Conservation (phyloP, 2,329 filamentous ascomycete genomes). For the Furcasterigmium sp. region DNA sequence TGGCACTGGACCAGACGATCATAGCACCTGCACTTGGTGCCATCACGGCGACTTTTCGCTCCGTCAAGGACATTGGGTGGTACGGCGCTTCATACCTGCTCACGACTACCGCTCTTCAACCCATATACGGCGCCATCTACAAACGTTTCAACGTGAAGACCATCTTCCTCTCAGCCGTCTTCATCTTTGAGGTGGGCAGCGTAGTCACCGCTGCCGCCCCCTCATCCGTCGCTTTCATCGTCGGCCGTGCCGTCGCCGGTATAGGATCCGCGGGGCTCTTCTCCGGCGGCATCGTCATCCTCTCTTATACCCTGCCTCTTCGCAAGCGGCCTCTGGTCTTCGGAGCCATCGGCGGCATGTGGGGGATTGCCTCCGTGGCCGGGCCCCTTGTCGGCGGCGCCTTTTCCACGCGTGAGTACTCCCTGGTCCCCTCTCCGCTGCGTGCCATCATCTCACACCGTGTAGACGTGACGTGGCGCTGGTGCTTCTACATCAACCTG, state of each 20-base stretch:
- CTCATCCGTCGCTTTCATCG: constrained; percentile 41
- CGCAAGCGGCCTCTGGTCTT: constrained; percentile 48
- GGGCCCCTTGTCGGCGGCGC: constrained; percentile 46
- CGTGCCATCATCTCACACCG: too few relatives aligned
- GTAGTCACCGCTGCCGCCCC: constrained; percentile 39
- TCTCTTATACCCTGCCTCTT: constrained; percentile 44
- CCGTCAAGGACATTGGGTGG: constrained; percentile 46
- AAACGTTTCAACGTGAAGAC: constrained; percentile 44
- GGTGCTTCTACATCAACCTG: constrained; percentile 44
- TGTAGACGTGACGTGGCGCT: constrained; percentile 43
- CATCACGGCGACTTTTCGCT: constrained; percentile 40
- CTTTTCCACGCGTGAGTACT: constrained; percentile 26
- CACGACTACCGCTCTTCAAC: constrained; percentile 43
- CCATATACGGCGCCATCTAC: constrained; percentile 44
- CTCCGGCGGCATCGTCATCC: constrained; percentile 43
- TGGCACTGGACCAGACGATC: constrained; percentile 47
- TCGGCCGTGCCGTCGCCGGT: constrained; percentile 46
- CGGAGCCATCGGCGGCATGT: constrained; percentile 50
- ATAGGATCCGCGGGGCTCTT: constrained; percentile 46
- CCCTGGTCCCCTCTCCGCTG: too few relatives aligned
- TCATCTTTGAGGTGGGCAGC: constrained; percentile 39
- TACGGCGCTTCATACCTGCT: constrained; percentile 45
- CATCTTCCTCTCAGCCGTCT: constrained; percentile 35
- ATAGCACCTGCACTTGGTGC: constrained; percentile 47
- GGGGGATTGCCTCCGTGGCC: constrained; percentile 47